A percentile compares a stretch with the other conserved stretches of the same genome.
phyloP scores from a whole-genome alignment of 2,329 filamentous ascomycete species.

The Colletotrichum sp. region DNA sequence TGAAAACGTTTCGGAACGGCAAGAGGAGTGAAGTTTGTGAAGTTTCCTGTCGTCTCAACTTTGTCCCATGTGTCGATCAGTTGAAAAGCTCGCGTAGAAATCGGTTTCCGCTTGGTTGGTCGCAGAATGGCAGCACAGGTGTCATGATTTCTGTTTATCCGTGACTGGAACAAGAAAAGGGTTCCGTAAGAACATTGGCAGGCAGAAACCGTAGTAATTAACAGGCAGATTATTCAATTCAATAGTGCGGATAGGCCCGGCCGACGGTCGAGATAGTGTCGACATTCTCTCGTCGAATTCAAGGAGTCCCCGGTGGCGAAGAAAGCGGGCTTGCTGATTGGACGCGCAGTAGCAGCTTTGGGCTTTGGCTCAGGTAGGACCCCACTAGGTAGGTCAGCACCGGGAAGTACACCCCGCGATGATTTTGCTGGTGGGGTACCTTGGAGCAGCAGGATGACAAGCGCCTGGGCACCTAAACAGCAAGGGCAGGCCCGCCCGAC shows the following conservation, averaged over 20 bases:
- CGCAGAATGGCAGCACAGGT: neutral
- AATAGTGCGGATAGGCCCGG: conserved; percentile 9
- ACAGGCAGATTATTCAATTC: neutral
- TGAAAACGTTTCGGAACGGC: neutral
- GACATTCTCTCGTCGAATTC: neutral
- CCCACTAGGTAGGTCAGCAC: neutral
- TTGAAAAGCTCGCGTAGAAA: neutral
- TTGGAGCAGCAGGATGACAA: neutral
- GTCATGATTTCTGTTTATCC: neutral
- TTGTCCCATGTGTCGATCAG: neutral
- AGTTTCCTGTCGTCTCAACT: neutral
- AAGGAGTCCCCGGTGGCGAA: conserved; percentile 17
- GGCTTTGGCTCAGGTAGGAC: conserved; percentile 2
- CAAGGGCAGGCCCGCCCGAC: conserved; percentile 21
- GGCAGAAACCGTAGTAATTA: neutral
- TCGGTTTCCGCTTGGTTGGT: neutral
- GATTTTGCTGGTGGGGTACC: neutral
- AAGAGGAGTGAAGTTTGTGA: neutral
- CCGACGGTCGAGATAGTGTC: conserved; percentile 1
- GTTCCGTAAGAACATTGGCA: neutral
- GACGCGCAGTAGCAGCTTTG: conserved; percentile 9
- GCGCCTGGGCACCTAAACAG: conserved; percentile 18
- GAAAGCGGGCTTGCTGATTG: conserved; percentile 4
- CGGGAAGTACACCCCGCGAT: neutral
- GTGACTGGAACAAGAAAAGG: neutral